Evolutionary conservation across 768 basidiomycete genomes (phyloP), one percentile per base, ranked within the genome.

Genomic region (Naganishia vaughanmartiniae): DNA sequence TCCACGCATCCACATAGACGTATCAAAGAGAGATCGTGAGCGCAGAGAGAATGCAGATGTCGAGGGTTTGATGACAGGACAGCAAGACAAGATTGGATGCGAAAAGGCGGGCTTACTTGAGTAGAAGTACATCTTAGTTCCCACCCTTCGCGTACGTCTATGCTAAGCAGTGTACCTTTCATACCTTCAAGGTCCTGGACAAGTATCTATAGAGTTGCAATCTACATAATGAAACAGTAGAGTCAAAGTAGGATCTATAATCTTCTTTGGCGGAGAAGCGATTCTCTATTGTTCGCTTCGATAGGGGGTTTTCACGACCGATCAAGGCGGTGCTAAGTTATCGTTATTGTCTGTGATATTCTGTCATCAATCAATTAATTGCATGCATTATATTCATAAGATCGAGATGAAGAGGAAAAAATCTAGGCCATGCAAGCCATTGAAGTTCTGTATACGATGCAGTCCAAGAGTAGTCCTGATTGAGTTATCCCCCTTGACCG

Each of bases 401-500:
- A 33, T 33, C 15, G 28, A 36, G 14, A 1, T n/a, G 26, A 36
- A n/a, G 19, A 26, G 56, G 54, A 65, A 74, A 72, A 76, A 76
- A 80, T 80, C 79, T 80, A 80, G 79, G 79, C 79, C 73, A 30
- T 67, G 46, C 31, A 51, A 76, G 79, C 77, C 78, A 80, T 36
- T 77, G 63, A 71, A 54, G 67, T 67, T 19, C 39, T 30, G 24
- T 33, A 46, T 72, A 68, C 45, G 69, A 56, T 74, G 77, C 80
- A 81, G 80, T 72, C 77, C 77, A 79, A 81, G 80, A 81, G 79
- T 79, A 81, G 80, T 81, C 80, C 80, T 81, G 80, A 81, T 81
- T 77, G 80, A 81, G 80, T 81, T 81, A 75, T 79, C 78, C 68
- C 57, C 68, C 51, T 42, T 39, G 54, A 53, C 67, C 54, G 34